Evolutionary conservation across 1,284 basidiomycete genomes (phyloP), one percentile per base, ranked within the genome.

Genomic region (Fomitopsis pinicola): DNA sequence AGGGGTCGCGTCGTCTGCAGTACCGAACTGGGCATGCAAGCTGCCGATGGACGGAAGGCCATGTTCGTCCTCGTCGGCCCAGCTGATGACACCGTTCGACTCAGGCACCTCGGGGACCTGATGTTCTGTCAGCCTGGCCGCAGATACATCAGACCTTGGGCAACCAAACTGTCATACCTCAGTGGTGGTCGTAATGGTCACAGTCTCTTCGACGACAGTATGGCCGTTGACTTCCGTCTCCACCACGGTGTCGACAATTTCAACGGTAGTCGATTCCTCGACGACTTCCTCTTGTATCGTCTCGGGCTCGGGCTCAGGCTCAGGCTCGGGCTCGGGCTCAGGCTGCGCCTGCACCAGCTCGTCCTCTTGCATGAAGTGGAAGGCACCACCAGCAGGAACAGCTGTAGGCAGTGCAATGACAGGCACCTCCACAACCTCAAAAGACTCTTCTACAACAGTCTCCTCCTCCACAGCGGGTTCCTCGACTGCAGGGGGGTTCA

Each of bases 331-430:
- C 53, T 60, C 85, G 0, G 57, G 57, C n/a, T 66, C 64, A 2
- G 55, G 54, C 38, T 14, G 8, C 12, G 52, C 54, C 22, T 65
- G 68, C 55, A 71, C 91, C 35, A 92, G 77, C 67, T 92, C 90
- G 69, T 89, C 91, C 59, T 81, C 87, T 73, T 89, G 85, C 76
- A 92, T 87, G 73, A 92, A 92, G 67, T 82, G 84, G 78, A 91
- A 87, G 72, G 82, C 82, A 58, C 79, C 79, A 0, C 85, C 77
- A 19, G 73, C 69, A 38, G 75, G 71, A 36, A 76, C 62, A 57
- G 73, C 67, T 42, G 73, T 71, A 42, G 79, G 75, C 33, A 80
- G 61, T 42, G 75, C 80, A 22, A 68, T 67, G 14, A 78, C 71
- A 12, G 76, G 67, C 14, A 68, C 68, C 1, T 65, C 71, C 19